phyloP scores from a whole-genome alignment of 768 basidiomycete species.

The Cantharellus cinnabarinus region DNA sequence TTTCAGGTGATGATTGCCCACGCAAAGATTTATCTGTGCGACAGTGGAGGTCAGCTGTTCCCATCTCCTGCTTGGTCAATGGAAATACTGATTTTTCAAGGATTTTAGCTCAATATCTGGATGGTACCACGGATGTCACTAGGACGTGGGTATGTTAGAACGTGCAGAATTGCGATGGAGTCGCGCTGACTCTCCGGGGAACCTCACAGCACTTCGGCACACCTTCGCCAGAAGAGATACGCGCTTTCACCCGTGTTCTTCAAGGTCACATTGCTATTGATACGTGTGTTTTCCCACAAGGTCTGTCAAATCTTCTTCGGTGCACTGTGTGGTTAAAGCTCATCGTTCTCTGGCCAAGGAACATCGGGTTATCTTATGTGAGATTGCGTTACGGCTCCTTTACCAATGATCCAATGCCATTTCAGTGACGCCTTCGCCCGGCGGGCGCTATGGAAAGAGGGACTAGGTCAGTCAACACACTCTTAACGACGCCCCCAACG shows the following conservation, averaged over 20 bases:
- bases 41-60: conserved; percentile 49
- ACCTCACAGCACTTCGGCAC: conserved; percentile 60
- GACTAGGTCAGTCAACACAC: conserved; percentile 33
- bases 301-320: not conserved
- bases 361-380: conserved; percentile 40
- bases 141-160: conserved; percentile 50
- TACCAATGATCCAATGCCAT: not conserved
- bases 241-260: conserved; percentile 77
- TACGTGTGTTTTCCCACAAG: conserved; percentile 54
- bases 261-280: conserved; percentile 88
- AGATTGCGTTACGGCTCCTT: not conserved
- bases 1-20: conserved; percentile 21
- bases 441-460: conserved; percentile 65
- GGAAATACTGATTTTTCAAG: conserved; percentile 1
- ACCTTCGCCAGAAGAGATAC: conserved; percentile 62
- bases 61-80: not conserved
- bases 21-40: conserved; percentile 48
- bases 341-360: conserved; percentile 16
- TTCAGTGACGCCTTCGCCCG: conserved; percentile 64
- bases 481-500: too few species aligned
- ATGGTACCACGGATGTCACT: conserved; percentile 92
- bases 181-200: not conserved
- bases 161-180: not conserved
- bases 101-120: conserved; percentile 50
- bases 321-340: not conserved